Evolutionary conservation across 73 alveolate species (phyloP).

Genomic region (Paramecium caudatum): DNA sequence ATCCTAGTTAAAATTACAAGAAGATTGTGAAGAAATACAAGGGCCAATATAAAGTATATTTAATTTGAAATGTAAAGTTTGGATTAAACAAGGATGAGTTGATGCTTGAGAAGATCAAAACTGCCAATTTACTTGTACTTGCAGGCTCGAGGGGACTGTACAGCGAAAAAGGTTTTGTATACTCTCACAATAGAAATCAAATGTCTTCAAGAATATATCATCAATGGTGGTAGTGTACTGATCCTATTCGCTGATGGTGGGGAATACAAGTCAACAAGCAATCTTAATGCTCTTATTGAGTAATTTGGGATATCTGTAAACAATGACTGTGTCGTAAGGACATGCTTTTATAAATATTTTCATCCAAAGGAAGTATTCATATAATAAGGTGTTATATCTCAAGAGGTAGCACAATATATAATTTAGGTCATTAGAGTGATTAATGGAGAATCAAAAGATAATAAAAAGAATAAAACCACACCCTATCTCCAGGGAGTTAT

Average conservation of each 20-base stretch:
- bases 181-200: slow-evolving; percentile 86
- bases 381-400: slow-evolving; percentile 84
- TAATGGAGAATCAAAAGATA: slow-evolving; percentile 83
- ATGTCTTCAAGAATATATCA: slow-evolving; percentile 90
- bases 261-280: slow-evolving; percentile 91
- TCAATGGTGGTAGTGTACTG: slow-evolving; percentile 94
- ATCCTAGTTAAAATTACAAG: slow-evolving; percentile 67
- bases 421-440: slow-evolving; percentile 74
- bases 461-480: slow-evolving; percentile 77
- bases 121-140: slow-evolving; percentile 82
- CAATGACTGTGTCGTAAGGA: slow-evolving; percentile 94
- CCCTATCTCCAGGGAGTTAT: slow-evolving; percentile 78
- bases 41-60: slow-evolving; percentile 67
- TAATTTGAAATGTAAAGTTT: slow-evolving; percentile 37
- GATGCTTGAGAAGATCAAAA: slow-evolving; percentile 77
- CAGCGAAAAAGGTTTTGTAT: slow-evolving; percentile 69
- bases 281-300: slow-evolving; percentile 94
- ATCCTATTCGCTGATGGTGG: slow-evolving; percentile 97
- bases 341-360: slow-evolving; percentile 89
- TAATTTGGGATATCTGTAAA: slow-evolving; percentile 91
- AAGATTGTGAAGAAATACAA: slow-evolving; percentile 74
- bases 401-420: slow-evolving; percentile 78
- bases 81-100: slow-evolving; percentile 75
- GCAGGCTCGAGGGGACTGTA: slow-evolving; percentile 86
- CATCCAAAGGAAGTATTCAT: slow-evolving; percentile 97